Evolutionary conservation across 768 basidiomycete species (phyloP), one percentile per base, ranked within the genome.

Genomic region (Galerina marginata): DNA sequence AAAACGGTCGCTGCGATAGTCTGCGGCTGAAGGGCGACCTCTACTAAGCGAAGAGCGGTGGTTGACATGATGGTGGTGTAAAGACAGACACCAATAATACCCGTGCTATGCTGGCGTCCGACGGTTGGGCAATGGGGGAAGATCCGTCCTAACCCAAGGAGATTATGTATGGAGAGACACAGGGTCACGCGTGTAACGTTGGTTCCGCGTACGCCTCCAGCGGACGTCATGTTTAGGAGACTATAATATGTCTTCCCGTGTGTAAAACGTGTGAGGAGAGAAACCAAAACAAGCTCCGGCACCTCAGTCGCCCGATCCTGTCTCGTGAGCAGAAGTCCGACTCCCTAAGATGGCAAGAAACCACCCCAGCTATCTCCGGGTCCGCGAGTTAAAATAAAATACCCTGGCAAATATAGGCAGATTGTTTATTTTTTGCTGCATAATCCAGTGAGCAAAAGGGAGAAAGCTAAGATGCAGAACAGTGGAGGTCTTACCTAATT

Each of bases 1-100:
- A 80, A 69, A 7, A 69, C 56, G 36, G 74, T 36, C 16, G 68
- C 69, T 3, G 75, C 74, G 14, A 79, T 69, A 33, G 66, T 64
- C 52, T 74, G 71, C 0, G 75, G 72, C 40, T 75, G 68, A 0
- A 65, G 51, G 40, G 64, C 52, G 33, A 67, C 52, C 20, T 69
- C 59, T n/a, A 54, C 39, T 11, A 67, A 9, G 25, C 50, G 44
- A 6, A 54, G 33, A 12, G 38, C 39, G 46, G 43, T 11, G 6
- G 53, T 25, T 1, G 57, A 46, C 44, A 16, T n/a, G 39, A 43
- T 46, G 39, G 56, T 20, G 26, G 44, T 12, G 47, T 46, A 36
- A 16, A n/a, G 23, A 50, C 50, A 7, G 9, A 16, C 15, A 40
- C 33, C 20, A 26, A 44, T 9, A 26, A 42, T 5, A 33, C 16